Evolutionary conservation across 345 rosid species (phyloP).

Genomic region (Gossypium bickii): DNA sequence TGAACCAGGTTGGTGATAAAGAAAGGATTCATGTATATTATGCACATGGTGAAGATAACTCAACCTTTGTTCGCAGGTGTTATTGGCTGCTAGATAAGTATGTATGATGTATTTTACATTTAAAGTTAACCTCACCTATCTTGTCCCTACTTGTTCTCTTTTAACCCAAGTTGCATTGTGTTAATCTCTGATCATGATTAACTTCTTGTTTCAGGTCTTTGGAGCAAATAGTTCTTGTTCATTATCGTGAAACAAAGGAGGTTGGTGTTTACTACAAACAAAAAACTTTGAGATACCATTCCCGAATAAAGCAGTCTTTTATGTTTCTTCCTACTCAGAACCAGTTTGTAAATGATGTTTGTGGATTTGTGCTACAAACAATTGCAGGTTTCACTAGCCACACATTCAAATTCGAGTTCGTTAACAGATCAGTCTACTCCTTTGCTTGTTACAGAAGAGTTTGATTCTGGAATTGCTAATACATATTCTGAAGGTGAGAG

Average conservation of each 20-base stretch:
- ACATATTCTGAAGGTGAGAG: slow-evolving; percentile 35
- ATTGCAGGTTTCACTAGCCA: slow-evolving; percentile 64
- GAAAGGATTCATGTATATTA: slow-evolving; percentile 99
- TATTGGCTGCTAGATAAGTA: slow-evolving; percentile 99
- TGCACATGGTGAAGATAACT: slow-evolving; percentile 91
- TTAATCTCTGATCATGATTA: slow-evolving; percentile 8
- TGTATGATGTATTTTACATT: slow-evolving; percentile 22
- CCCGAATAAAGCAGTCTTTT: background rate
- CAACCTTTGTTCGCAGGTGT: slow-evolving; percentile 96
- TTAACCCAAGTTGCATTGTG: background rate
- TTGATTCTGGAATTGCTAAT: slow-evolving; percentile 50
- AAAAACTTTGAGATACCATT: background rate
- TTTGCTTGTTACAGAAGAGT: slow-evolving; percentile 51
- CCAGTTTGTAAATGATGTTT: background rate
- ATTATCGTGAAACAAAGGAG: slow-evolving; percentile 96
- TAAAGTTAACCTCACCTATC: background rate
- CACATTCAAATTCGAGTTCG: slow-evolving; percentile 83
- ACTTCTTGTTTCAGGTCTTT: slow-evolving; percentile 48
- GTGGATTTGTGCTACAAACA: slow-evolving; percentile 25
- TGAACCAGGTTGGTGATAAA: slow-evolving; percentile 71
- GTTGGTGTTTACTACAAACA: slow-evolving; percentile 37
- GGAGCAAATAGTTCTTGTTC: slow-evolving; percentile 95
- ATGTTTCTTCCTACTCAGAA: background rate
- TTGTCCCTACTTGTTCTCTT: slow-evolving; percentile 9
- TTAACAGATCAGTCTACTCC: slow-evolving; percentile 54